Base-by-base conservation (phyloP, 192 early-diverging fungal genomes). In the Rhizophagus clarus region DNA sequence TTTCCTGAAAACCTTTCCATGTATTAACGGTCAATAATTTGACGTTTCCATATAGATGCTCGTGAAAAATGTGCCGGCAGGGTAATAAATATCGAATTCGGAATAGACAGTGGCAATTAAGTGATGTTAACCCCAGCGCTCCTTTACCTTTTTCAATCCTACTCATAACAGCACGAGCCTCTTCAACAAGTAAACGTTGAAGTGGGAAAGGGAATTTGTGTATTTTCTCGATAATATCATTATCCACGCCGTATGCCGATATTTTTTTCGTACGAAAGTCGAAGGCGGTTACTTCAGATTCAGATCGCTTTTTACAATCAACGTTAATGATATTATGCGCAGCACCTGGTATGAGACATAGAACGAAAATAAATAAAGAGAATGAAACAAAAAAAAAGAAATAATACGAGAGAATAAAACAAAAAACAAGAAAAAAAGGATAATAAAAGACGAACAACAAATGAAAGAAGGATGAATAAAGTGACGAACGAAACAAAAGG, bases 241-340 rank as follows among this genome's bases (percentile, higher is more conserved):
- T 28, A 68, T 68, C 28, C 9, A 68, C 32, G 29, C 66, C 28
- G 5, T 15, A 28, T 28, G 29, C 34, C 9, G 34, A 68, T 28
- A 68, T 68, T 68, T 68, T 22, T 68, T 68, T 68, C 4, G 28
- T 68, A 68, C 4, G 7, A 68, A 68, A 68, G 22, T 37, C 66
- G 32, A 68, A 68, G 6, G 15, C 34, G 14, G 15, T 5, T 28
- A 29, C 22, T 37, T 68, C 66, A 28, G 34, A 22, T 28, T 68
- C 66, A 28, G 66, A 68, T 34, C 15, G 15, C 17, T 68, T 68
- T 68, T 68, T 68, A 22, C 22, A 17, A 28, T 68, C 66, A 34
- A 68, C 24, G 14, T 34, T 11, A 29, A 68, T 28, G 14, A 68
- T 17, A 29, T 68, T 68, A 29, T 68, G 22, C 6, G 1, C 6